These are phyloP conservation scores for Colletotrichum aenigma DNA, from an alignment of 2,329 filamentous ascomycete species.

Conservation along the genomic window DNA sequence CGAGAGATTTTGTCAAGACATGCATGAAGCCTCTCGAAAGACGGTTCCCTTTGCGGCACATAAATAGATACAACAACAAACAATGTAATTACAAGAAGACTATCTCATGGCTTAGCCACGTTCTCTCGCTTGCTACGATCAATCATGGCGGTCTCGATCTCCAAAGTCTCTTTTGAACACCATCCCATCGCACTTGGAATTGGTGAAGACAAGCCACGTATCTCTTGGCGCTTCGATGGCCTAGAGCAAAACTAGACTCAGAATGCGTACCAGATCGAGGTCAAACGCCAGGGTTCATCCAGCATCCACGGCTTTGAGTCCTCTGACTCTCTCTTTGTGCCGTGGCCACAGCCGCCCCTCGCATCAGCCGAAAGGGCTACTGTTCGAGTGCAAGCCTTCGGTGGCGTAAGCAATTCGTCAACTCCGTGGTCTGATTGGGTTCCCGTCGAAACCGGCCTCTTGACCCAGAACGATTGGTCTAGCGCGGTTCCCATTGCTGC, in stretches of 20 bases:
- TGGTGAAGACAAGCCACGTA: conserved; percentile 43
- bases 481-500: conserved; percentile 31
- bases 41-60: not conserved
- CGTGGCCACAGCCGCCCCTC: conserved; percentile 45
- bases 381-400: conserved; percentile 37
- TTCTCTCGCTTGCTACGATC: not conserved
- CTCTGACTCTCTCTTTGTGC: conserved; percentile 42
- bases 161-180: conserved; percentile 42
- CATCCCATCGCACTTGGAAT: conserved; percentile 46
- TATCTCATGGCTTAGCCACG: not conserved
- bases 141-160: not conserved
- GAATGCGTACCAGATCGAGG: conserved; percentile 46
- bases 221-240: conserved; percentile 50
- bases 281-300: conserved; percentile 26
- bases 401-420: conserved; percentile 17
- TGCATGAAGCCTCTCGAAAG: not conserved
- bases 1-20: not conserved
- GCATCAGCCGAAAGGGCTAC: conserved; percentile 31
- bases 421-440: conserved; percentile 33
- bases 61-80: not conserved
- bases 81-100: not conserved
- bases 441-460: conserved; percentile 38
- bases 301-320: conserved; percentile 32
- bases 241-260: conserved; percentile 45
- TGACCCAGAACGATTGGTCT: conserved; percentile 32